Conservation (phyloP, 2,329 filamentous ascomycete genomes). For the Fusarium sambucinum region DNA sequence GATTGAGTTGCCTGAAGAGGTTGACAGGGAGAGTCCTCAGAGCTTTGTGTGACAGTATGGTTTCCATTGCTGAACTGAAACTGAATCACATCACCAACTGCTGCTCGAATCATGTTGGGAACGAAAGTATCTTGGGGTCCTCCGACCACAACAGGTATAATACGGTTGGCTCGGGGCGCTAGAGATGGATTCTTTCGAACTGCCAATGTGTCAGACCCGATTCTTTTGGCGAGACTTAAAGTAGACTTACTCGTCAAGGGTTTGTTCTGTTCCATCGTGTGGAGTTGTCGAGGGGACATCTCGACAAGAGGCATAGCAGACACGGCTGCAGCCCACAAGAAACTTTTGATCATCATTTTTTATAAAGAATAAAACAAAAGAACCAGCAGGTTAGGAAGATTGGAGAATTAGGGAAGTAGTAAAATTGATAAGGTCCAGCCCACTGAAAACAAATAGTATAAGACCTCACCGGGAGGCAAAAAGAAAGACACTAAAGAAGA, state of each 20-base stretch:
- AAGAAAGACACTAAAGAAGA: not conserved
- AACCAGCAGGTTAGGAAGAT: not conserved
- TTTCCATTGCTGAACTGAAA: slow-evolving; percentile 60
- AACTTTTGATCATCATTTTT: slow-evolving; percentile 12
- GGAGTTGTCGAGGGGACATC: slow-evolving; percentile 12
- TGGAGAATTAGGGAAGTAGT: not conserved
- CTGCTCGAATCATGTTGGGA: slow-evolving; percentile 53
- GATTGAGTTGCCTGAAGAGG: slow-evolving; percentile 53
- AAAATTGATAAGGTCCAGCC: slow-evolving; percentile 4
- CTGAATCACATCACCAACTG: slow-evolving; percentile 55
- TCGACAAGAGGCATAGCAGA: slow-evolving; percentile 30
- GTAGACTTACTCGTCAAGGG: slow-evolving; percentile 22
- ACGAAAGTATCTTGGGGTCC: slow-evolving; percentile 55
- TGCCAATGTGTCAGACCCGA: not conserved
- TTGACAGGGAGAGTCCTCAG: slow-evolving; percentile 52
- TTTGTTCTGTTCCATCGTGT: not conserved
- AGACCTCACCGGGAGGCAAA: slow-evolving; percentile 24
- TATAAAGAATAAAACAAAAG: not conserved
- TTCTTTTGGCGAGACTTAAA: not conserved
- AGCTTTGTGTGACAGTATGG: slow-evolving; percentile 59
- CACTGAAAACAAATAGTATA: not conserved
- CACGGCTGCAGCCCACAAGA: slow-evolving; percentile 4
- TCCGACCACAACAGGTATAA: slow-evolving; percentile 54
- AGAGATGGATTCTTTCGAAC: slow-evolving; percentile 45
- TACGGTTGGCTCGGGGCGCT: slow-evolving; percentile 30